phyloP scores from a whole-genome alignment of 1,284 basidiomycete genomes.

The Ganoderma leucocontextum region DNA sequence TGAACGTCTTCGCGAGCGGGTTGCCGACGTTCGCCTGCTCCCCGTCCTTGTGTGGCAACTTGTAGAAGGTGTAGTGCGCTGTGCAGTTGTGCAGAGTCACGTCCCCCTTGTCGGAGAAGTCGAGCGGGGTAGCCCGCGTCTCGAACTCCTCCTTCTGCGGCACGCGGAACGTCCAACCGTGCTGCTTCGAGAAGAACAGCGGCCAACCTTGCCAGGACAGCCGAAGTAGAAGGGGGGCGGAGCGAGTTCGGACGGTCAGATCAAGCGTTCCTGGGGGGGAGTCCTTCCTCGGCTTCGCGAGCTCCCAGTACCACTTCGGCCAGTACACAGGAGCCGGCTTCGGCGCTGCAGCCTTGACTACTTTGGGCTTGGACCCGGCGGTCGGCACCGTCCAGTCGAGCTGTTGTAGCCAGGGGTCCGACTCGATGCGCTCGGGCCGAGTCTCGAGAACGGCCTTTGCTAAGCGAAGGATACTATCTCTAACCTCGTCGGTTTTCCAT shows the following conservation, averaged over 20 bases:
- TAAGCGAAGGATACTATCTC: conserved; percentile 46
- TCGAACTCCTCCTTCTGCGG: conserved; percentile 47
- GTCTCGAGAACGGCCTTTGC: conserved; percentile 45
- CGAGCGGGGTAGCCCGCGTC: conserved; percentile 54
- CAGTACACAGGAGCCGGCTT: conserved; percentile 62
- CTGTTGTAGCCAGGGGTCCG: conserved; percentile 69
- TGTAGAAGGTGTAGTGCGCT: conserved; percentile 76
- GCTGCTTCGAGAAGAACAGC: conserved; percentile 85
- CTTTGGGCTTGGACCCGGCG: conserved; percentile 19
- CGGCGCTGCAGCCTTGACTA: conserved; percentile 32
- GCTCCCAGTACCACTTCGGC: conserved; percentile 99
- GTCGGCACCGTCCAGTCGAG: conserved; percentile 67
- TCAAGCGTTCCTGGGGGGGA: conserved; percentile 77
- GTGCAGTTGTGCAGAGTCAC: conserved; percentile 56
- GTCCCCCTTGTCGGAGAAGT: conserved; percentile 72
- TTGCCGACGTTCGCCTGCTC: conserved; percentile 94
- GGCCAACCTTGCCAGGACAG: conserved; percentile 92
- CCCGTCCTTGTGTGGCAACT: conserved; percentile 96
- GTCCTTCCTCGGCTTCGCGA: conserved; percentile 75
- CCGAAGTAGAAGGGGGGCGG: conserved; percentile 87
- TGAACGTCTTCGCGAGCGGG: conserved; percentile 90
- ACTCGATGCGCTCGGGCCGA: conserved; percentile 34
- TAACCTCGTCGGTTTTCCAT: conserved; percentile 43
- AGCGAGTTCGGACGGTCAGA: conserved; percentile 85
- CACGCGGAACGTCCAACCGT: conserved; percentile 94